Conservation (phyloP, 78 protist genomes). For the Dictyostelium intermedium region DNA sequence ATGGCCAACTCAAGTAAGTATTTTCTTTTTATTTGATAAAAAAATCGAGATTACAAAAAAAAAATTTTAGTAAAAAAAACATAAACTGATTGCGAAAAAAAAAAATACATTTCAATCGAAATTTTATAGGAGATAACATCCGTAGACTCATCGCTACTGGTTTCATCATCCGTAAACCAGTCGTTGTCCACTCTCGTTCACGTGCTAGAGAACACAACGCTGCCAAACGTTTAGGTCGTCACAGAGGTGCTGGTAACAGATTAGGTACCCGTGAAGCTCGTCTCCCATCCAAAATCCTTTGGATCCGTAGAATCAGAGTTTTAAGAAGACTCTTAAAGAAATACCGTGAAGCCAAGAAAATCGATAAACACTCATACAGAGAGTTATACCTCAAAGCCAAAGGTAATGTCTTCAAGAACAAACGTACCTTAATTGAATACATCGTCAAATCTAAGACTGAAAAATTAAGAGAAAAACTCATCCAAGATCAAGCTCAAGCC, state of each 20-base stretch:
- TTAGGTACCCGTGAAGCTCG: conserved; percentile 99
- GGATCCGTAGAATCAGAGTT: conserved; percentile 99
- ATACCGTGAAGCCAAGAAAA: conserved; percentile 98
- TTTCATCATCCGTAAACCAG: conserved; percentile 95
- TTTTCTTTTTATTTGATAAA: not conserved
- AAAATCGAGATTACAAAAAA: not conserved
- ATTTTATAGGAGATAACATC: conserved; percentile 74
- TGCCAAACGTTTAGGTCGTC: conserved; percentile 95
- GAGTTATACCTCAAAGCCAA: conserved; percentile 96
- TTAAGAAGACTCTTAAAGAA: conserved; percentile 97
- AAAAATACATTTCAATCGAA: not conserved
- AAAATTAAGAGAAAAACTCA: conserved; percentile 86
- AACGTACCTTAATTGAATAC: conserved; percentile 98
- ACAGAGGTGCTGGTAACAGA: conserved; percentile 98
- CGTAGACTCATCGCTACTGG: conserved; percentile 96
- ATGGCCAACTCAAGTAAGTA: conserved; percentile 98
- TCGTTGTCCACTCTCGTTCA: conserved; percentile 93
- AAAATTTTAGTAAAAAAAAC: not conserved
- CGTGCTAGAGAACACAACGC: conserved; percentile 88
- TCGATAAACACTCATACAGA: conserved; percentile 98
- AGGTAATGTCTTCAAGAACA: conserved; percentile 99
- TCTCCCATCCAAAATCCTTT: conserved; percentile 95
- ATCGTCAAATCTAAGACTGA: conserved; percentile 96
- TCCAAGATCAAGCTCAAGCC: conserved; percentile 97
- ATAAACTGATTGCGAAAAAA: not conserved